Evolutionary conservation across 257 asterid genomes (phyloP).

Genomic region (Lycium ferocissimum): DNA sequence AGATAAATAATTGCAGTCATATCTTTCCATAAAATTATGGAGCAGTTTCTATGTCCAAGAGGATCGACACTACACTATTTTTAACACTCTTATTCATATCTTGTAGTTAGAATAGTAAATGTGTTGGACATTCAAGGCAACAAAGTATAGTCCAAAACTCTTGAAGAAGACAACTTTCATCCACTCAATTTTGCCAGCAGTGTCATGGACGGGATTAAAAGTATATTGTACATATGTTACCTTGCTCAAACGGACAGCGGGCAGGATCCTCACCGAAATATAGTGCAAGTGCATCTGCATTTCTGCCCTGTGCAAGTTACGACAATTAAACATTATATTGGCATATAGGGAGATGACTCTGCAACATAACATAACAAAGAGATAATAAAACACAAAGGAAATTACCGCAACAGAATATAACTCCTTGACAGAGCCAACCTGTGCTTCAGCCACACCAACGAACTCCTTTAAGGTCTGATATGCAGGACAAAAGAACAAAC

Average conservation of each 20-base stretch:
- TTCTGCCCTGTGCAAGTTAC: slow-evolving; percentile 75
- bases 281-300: slow-evolving; percentile 93
- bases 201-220: not conserved
- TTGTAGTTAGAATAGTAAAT: slow-evolving; percentile 7
- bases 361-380: slow-evolving; percentile 23
- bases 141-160: slow-evolving; percentile 19
- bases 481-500: slow-evolving; percentile 33
- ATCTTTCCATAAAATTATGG: not conserved
- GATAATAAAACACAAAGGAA: slow-evolving; percentile 32
- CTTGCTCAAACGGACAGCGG: slow-evolving; percentile 97
- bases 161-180: slow-evolving; percentile 9
- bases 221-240: slow-evolving; percentile 43
- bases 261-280: slow-evolving; percentile 99
- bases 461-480: slow-evolving; percentile 84
- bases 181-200: not conserved
- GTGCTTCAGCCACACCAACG: slow-evolving; percentile 75
- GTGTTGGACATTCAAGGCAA: not conserved
- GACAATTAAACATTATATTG: slow-evolving; percentile 27
- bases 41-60: slow-evolving; percentile 5
- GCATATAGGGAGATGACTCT: slow-evolving; percentile 24
- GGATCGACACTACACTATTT: not conserved
- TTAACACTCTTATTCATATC: not conserved
- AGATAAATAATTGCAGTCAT: not conserved
- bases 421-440: slow-evolving; percentile 72
- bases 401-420: slow-evolving; percentile 90